These are phyloP conservation scores for Lactifluus piperatus DNA, from an alignment of 768 basidiomycete species.

Conservation along the genomic window DNA sequence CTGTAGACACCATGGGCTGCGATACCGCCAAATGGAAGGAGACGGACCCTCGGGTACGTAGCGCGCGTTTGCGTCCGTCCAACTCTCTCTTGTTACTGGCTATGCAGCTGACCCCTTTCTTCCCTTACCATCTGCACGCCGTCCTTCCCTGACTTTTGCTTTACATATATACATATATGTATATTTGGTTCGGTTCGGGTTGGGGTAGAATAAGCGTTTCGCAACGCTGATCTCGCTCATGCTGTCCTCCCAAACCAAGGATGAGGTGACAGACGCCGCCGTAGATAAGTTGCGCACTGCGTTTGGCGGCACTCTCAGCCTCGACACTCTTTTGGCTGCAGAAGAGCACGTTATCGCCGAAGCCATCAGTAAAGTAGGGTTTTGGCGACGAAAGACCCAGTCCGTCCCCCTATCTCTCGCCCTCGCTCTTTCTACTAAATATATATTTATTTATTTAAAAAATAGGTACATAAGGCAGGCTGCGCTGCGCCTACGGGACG, in stretches of 20 bases:
- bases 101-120: neutral
- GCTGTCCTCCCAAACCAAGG: slow-evolving; percentile 95
- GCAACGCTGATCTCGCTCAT: slow-evolving; percentile 86
- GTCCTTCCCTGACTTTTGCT: neutral
- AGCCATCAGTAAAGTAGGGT: slow-evolving; percentile 85
- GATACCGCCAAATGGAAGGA: slow-evolving; percentile 59
- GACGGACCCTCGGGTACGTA: slow-evolving; percentile 52
- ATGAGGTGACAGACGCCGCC: slow-evolving; percentile 78
- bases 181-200: too few relatives aligned
- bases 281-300: slow-evolving; percentile 61
- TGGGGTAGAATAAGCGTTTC: slow-evolving; percentile 62
- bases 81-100: neutral
- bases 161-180: too few relatives aligned
- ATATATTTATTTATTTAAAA: too few relatives aligned
- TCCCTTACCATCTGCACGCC: too few relatives aligned
- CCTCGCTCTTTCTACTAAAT: too few relatives aligned
- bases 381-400: slow-evolving; percentile 85
- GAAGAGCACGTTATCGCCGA: slow-evolving; percentile 54
- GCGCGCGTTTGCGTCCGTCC: neutral
- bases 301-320: slow-evolving; percentile 71
- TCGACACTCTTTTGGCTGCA: slow-evolving; percentile 60
- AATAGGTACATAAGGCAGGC: slow-evolving; percentile 66
- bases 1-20: slow-evolving; percentile 92
- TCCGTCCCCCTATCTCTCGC: slow-evolving; percentile 30
- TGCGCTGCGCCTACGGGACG: slow-evolving; percentile 56